Evolutionary conservation across 2,329 filamentous ascomycete species (phyloP), one percentile per base, ranked within the genome.

Genomic region (Xylaria sp.): DNA sequence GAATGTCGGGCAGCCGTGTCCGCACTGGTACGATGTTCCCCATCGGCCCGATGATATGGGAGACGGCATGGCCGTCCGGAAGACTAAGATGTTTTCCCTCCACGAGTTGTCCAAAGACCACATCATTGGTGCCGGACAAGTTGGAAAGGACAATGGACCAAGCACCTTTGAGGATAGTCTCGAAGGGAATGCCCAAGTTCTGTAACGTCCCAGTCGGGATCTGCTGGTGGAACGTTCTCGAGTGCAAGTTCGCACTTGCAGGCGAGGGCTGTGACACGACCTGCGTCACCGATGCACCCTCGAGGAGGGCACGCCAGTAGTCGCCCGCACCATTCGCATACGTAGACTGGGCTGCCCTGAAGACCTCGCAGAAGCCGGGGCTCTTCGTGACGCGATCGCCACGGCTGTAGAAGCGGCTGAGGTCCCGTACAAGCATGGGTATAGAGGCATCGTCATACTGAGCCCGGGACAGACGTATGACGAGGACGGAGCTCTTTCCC

Each of bases 121-220:
- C 75, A 39, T 86, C 83, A 5, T 74, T 69, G 0, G 66, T 71
- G 0, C 73, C 76, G 0, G 79, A 77, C 8, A 84, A 67, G 20
- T 74, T 78, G 0, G 80, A 78, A 6, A 86, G 73, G 0, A 80
- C 76, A 54, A 81, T 76, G 1, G 81, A 78, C 82, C 83, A 86
- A 0, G 82, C 82, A 0, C 80, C 77, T 64, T 83, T 84, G 29
- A 85, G 71, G 2, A 85, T 74, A 0, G 79, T 77, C 53, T 81
- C 78, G 37, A 80, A 79, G 0, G 74, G 72, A 53, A 82, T 73
- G 7, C 74, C 76, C 2, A 79, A 68, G 34, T 74, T 74, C 7
- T 72, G 62, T 3, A 79, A 64, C 8, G 75, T 72, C 6, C 72
- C 73, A 1, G 79, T 64, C 0, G 74, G 61, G 17, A 78, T 71